Evolutionary conservation across 176 grass and related monocot genomes (phyloP), one percentile per base, ranked within the genome.

Genomic region (Chrysopogon serrulatus): DNA sequence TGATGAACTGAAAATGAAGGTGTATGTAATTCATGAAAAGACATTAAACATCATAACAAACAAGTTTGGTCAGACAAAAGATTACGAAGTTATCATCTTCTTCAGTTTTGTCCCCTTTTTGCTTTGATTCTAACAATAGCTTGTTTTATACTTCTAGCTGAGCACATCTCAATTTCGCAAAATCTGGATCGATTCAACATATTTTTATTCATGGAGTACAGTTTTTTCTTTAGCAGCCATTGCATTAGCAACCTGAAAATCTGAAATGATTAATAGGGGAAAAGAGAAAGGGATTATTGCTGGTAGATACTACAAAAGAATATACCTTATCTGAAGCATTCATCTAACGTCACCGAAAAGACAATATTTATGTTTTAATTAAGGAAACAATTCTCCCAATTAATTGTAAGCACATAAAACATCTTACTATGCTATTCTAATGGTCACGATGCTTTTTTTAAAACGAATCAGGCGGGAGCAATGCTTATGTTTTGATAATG

Each of bases 151-250:
- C n/a, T n/a, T n/a, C n/a, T n/a, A n/a, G n/a, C n/a, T n/a, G n/a
- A n/a, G n/a, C n/a, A n/a, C n/a, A n/a, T n/a, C n/a, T n/a, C n/a
- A n/a, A n/a, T n/a, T n/a, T n/a, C n/a, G n/a, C n/a, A n/a, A n/a
- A n/a, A n/a, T n/a, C n/a, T n/a, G n/a, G n/a, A n/a, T n/a, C n/a
- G n/a, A n/a, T n/a, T n/a, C n/a, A n/a, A n/a, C n/a, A n/a, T n/a
- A n/a, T n/a, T n/a, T n/a, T n/a, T n/a, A n/a, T n/a, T n/a, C n/a
- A n/a, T n/a, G 79, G 51, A 97, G 82, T 68, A 94, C 88, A 97
- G 94, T 82, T 92, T 97, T 56, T 85, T 86, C n/a, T 88, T 97
- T 97, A 73, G 94, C 86, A 85, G 94, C 90, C 94, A 92, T 92
- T 67, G 86, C 90, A 89, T 94, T 97, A 54, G 92, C 90, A 88